Percentiles rank a stretch among this genome's conserved stretches.
phyloP scores from a whole-genome alignment of 2,329 filamentous ascomycete genomes.

The Ambrosiella beaveri region DNA sequence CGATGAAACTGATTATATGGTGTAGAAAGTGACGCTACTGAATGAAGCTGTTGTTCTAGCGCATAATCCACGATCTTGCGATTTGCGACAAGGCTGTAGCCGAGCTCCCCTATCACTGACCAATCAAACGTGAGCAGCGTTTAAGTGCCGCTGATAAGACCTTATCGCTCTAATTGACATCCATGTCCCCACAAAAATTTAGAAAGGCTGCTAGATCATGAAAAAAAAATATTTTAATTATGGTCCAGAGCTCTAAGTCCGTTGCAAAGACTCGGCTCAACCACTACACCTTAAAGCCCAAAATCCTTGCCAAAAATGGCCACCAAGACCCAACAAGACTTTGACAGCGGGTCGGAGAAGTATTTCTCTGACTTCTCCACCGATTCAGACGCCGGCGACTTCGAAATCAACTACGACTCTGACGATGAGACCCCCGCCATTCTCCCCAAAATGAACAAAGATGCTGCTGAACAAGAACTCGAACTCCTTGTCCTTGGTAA shows the following conservation, averaged over 20 bases:
- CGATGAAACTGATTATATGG: neutral
- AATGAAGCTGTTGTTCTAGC: neutral
- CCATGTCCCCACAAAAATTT: slow-evolving; percentile 7
- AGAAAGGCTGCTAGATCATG: slow-evolving; percentile 6
- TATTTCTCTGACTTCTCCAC: slow-evolving; percentile 17
- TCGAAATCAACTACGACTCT: slow-evolving; percentile 18
- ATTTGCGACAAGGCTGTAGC: slow-evolving; percentile 5
- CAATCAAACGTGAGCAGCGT: neutral
- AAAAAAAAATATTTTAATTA: slow-evolving; percentile 11
- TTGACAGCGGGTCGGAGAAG: slow-evolving; percentile 15
- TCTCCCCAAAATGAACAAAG: slow-evolving; percentile 40
- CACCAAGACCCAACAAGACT: slow-evolving; percentile 5
- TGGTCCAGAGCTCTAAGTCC: neutral
- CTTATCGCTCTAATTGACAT: slow-evolving; percentile 11
- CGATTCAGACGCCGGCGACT: slow-evolving; percentile 16
- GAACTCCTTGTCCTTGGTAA: slow-evolving; percentile 83
- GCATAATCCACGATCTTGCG: neutral
- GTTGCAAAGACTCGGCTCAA: neutral
- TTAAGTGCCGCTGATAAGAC: slow-evolving; percentile 6
- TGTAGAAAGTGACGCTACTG: neutral
- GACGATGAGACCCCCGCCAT: slow-evolving; percentile 12
- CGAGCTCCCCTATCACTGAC: neutral
- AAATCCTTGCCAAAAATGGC: slow-evolving; percentile 3
- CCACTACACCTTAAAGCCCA: neutral
- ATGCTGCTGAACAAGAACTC: slow-evolving; percentile 68